phyloP scores from a whole-genome alignment of 768 basidiomycete species.

The Jaapia argillacea region DNA sequence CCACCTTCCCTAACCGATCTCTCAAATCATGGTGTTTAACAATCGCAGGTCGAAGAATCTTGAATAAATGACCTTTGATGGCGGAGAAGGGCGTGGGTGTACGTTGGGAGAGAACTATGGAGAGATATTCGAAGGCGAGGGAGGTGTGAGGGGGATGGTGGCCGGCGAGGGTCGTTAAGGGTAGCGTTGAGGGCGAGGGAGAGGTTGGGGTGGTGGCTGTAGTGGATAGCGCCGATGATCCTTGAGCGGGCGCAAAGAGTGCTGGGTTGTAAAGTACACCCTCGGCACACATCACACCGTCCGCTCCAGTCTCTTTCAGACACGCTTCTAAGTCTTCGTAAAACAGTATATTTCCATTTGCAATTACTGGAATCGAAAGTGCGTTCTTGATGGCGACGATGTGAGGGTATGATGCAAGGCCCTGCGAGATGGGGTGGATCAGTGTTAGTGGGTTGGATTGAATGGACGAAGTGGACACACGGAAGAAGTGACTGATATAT shows the following conservation, averaged over 20 bases:
- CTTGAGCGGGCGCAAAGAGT: constrained; percentile 38
- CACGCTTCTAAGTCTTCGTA: constrained; percentile 75
- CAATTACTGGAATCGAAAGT: constrained; percentile 88
- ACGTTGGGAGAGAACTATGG: constrained; percentile 59
- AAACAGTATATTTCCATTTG: constrained; percentile 92
- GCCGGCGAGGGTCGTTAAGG: constrained; percentile 18
- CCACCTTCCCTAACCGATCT: constrained; percentile 51
- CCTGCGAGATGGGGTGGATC: constrained; percentile 27
- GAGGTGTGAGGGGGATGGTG: constrained; percentile 48
- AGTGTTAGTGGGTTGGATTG: not conserved
- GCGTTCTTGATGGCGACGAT: constrained; percentile 88
- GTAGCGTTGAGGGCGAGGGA: not conserved
- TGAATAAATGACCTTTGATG: constrained; percentile 90
- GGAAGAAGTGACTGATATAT: constrained; percentile 1
- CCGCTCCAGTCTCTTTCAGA: constrained; percentile 75
- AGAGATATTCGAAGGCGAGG: constrained; percentile 81
- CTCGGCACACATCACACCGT: constrained; percentile 93
- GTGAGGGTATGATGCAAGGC: constrained; percentile 82
- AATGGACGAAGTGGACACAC: not conserved
- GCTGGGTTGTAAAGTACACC: constrained; percentile 91
- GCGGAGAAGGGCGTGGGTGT: constrained; percentile 67
- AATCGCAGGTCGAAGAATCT: constrained; percentile 77
- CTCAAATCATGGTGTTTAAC: constrained; percentile 58
- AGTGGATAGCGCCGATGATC: constrained; percentile 1
- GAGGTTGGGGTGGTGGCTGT: constrained; percentile 2